Conservation (phyloP, 345 rosid genomes). For the Pistacia vera region DNA sequence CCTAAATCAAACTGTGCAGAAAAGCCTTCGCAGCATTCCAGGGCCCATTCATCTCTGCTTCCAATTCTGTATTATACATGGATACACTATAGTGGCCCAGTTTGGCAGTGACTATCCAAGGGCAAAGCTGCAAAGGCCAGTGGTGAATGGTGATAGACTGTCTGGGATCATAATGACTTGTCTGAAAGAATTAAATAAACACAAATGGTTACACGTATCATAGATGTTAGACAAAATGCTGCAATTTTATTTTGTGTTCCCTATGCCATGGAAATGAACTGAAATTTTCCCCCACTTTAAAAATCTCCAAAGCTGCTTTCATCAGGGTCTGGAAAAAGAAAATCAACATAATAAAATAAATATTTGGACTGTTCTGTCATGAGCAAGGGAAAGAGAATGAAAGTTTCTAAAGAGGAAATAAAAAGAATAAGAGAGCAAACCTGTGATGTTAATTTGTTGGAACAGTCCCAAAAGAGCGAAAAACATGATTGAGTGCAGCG, state of each 20-base stretch:
- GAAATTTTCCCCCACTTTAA: background rate
- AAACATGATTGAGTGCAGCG: slow-evolving; percentile 51
- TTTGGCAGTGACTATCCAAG: background rate
- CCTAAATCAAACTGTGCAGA: background rate
- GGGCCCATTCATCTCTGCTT: slow-evolving; percentile 6
- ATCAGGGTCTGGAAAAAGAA: background rate
- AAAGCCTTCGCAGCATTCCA: background rate
- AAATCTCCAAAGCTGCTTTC: background rate
- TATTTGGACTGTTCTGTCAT: background rate
- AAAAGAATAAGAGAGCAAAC: background rate
- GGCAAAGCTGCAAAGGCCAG: background rate
- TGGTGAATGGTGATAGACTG: background rate
- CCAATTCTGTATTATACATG: background rate
- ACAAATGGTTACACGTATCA: background rate
- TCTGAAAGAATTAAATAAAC: background rate
- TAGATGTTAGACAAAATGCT: background rate
- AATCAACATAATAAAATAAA: background rate
- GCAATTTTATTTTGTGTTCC: background rate
- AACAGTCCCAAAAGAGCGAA: slow-evolving; percentile 17
- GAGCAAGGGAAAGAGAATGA: background rate
- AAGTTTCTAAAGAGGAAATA: background rate
- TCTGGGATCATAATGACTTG: background rate
- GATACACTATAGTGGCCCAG: background rate
- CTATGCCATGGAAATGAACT: background rate
- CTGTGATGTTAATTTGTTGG: background rate